Conservation (phyloP, 768 basidiomycete species). For the Ephemerocybe angulata region DNA sequence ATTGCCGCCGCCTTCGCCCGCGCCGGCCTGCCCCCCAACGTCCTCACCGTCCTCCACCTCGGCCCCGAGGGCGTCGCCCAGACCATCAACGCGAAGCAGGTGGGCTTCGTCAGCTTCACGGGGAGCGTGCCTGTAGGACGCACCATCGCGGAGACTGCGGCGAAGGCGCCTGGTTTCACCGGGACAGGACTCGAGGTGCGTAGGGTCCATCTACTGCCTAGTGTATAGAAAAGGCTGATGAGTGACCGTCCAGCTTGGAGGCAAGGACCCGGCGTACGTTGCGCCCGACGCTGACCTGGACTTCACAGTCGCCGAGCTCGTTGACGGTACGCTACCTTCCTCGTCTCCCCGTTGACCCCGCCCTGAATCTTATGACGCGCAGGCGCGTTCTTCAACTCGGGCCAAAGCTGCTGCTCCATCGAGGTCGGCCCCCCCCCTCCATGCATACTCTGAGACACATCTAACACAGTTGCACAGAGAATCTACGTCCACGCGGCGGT, state of each 20-base stretch:
- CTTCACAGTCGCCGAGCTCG: slow-evolving; percentile 81
- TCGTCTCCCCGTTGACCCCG: not conserved
- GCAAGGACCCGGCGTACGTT: slow-evolving; percentile 98
- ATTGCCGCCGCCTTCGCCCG: slow-evolving; percentile 62
- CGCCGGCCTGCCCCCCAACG: slow-evolving; percentile 75
- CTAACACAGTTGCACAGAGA: slow-evolving; percentile 55
- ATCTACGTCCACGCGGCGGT: slow-evolving; percentile 90
- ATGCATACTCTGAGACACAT: not conserved
- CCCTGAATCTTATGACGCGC: slow-evolving; percentile 1
- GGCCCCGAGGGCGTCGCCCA: slow-evolving; percentile 56
- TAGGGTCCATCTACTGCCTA: no score
- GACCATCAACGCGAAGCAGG: slow-evolving; percentile 57
- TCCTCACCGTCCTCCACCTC: slow-evolving; percentile 76
- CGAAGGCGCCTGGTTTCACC: slow-evolving; percentile 67
- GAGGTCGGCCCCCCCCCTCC: slow-evolving; percentile 51
- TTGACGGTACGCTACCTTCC: slow-evolving; percentile 62
- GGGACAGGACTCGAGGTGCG: slow-evolving; percentile 80
- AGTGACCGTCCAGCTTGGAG: slow-evolving; percentile 65
- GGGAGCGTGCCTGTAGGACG: slow-evolving; percentile 78
- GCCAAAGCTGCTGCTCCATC: slow-evolving; percentile 93
- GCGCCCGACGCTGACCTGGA: slow-evolving; percentile 79
- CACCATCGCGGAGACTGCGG: slow-evolving; percentile 69
- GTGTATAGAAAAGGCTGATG: not conserved
- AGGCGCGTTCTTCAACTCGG: slow-evolving; percentile 96
- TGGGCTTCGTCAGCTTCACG: slow-evolving; percentile 89